Conservation (phyloP, 805 yeast species). For the Pichia gijzeniarum region DNA sequence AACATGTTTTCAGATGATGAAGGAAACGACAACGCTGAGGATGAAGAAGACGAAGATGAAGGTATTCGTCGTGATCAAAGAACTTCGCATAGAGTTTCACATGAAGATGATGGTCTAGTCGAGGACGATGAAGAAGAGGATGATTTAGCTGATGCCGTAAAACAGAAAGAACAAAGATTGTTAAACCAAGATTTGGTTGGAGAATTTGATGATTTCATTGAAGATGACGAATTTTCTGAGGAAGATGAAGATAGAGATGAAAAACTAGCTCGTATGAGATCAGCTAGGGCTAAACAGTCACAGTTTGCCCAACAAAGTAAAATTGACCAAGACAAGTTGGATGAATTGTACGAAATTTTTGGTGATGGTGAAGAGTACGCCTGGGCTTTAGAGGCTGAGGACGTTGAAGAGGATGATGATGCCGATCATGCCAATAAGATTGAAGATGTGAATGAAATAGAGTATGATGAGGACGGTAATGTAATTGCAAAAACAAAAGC, state of each 20-base stretch:
- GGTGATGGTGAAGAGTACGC: conserved; percentile 97
- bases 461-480: conserved; percentile 34
- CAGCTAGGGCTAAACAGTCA: conserved; percentile 27
- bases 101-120: conserved; percentile 26
- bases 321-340: conserved; percentile 82
- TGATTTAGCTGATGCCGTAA: conserved; percentile 27
- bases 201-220: conserved; percentile 95
- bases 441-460: conserved; percentile 27
- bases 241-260: conserved; percentile 66
- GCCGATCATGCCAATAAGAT: conserved; percentile 43
- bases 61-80: background rate
- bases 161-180: conserved; percentile 20
- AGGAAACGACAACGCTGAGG: conserved; percentile 1
- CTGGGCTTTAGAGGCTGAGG: conserved; percentile 95
- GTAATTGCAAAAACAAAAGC: conserved; percentile 25
- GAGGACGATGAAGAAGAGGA: conserved; percentile 28
- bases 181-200: conserved; percentile 14
- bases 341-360: conserved; percentile 89
- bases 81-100: conserved; percentile 5
- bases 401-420: conserved; percentile 49
- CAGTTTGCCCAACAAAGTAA: conserved; percentile 34
- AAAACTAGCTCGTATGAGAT: conserved; percentile 31
- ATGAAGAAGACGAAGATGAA: background rate
- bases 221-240: conserved; percentile 92
- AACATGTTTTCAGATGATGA: conserved; percentile 69